Percentiles rank a stretch among this genome's conserved stretches.
Evolutionary conservation across 2,329 filamentous ascomycete species (phyloP).

Genomic region (Fusarium siculi): DNA sequence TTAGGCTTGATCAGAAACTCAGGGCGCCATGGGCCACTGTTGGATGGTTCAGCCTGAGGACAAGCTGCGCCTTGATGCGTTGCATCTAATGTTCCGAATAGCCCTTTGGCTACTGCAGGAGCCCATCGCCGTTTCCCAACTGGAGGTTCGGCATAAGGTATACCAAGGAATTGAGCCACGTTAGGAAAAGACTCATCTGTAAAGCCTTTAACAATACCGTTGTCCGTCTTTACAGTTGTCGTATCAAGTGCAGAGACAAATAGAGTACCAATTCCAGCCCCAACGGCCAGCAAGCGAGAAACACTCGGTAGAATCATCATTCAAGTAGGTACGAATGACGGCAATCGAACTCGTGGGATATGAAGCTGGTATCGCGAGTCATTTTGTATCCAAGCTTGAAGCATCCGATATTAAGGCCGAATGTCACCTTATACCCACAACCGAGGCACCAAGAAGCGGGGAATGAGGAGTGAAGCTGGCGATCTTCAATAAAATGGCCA

Average conservation of each 20-base stretch:
- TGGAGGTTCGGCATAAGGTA: conserved; percentile 9
- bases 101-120: background rate
- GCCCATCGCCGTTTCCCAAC: background rate
- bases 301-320: background rate
- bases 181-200: background rate
- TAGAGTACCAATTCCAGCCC: background rate
- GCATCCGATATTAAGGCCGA: background rate
- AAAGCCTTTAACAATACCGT: conserved; percentile 3
- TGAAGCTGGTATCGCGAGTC: background rate
- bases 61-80: background rate
- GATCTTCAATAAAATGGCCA: background rate
- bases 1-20: conserved; percentile 14
- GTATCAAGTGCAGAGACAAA: background rate
- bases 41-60: conserved; percentile 4
- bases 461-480: background rate
- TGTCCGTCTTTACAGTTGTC: background rate
- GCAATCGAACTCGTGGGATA: background rate
- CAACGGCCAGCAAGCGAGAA: background rate
- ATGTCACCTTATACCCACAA: background rate
- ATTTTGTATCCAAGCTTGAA: background rate
- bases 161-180: conserved; percentile 12
- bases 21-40: background rate
- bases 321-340: background rate
- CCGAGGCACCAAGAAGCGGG: background rate
- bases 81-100: background rate